Evolutionary conservation across 2,329 filamentous ascomycete genomes (phyloP).

Genomic region (Xylariaceae sp.): DNA sequence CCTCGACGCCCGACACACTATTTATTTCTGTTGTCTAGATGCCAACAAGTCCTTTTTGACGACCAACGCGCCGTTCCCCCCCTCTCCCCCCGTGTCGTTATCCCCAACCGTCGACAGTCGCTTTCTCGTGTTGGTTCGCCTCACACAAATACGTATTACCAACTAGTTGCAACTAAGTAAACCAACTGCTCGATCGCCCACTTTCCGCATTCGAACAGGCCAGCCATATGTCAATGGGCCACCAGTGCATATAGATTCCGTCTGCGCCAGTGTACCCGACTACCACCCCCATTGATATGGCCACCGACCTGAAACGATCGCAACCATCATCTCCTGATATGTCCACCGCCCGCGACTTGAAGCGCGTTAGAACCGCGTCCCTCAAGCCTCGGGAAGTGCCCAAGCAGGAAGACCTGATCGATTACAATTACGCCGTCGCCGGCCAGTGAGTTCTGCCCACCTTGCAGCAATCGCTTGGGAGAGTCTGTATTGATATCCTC

Average conservation of each 20-base stretch:
- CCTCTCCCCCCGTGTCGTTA: too few species aligned
- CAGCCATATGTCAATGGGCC: conserved; percentile 1
- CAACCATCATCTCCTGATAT: conserved; percentile 15
- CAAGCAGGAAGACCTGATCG: conserved; percentile 57
- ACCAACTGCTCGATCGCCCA: conserved; percentile 5
- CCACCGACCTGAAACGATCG: conserved; percentile 11
- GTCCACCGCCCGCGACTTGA: conserved; percentile 16
- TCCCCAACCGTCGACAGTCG: too few species aligned
- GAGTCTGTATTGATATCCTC: too few species aligned
- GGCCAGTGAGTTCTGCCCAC: conserved; percentile 65
- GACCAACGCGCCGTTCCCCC: too few species aligned
- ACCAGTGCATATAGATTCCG: not conserved
- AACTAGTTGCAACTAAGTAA: not conserved
- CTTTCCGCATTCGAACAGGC: conserved; percentile 11
- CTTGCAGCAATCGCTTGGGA: too few species aligned
- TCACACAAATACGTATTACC: too few species aligned
- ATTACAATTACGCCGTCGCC: conserved; percentile 73
- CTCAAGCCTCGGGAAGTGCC: conserved; percentile 40
- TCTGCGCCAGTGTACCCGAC: not conserved
- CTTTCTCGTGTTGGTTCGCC: too few species aligned
- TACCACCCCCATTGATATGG: conserved; percentile 6
- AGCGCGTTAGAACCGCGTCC: conserved; percentile 21
- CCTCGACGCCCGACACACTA: conserved; percentile 8
- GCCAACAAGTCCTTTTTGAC: too few species aligned
- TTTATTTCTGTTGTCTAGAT: too few species aligned